phyloP scores from a whole-genome alignment of 2,329 filamentous ascomycete species.

The Exophiala sp. region DNA sequence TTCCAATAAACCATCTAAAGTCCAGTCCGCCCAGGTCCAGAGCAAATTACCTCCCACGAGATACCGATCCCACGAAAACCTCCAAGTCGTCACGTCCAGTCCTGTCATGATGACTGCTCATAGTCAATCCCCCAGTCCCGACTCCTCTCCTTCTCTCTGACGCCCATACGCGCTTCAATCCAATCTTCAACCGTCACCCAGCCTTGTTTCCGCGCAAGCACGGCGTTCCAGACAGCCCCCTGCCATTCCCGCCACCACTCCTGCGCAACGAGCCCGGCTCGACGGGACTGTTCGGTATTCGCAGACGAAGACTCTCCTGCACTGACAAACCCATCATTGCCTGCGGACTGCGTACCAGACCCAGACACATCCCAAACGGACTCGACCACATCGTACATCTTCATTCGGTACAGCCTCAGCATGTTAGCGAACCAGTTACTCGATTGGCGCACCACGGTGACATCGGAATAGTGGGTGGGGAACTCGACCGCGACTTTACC shows the following conservation, averaged over 20 bases:
- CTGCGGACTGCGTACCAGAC: conserved; percentile 2
- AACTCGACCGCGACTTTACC: conserved; percentile 28
- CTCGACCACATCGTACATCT: conserved; percentile 29
- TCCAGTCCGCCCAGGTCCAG: too few relatives aligned
- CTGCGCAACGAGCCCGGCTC: conserved; percentile 18
- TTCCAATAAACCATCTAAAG: too few relatives aligned
- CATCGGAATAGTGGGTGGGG: conserved; percentile 24
- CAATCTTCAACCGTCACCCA: conserved; percentile 24
- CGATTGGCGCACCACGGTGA: conserved; percentile 26
- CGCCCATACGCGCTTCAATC: conserved; percentile 22
- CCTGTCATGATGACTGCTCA: too few relatives aligned
- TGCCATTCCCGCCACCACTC: conserved; percentile 31
- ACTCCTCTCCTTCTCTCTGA: conserved; percentile 12
- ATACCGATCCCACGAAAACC: too few relatives aligned
- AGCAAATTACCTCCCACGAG: too few relatives aligned
- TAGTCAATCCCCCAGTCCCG: conserved; percentile 21
- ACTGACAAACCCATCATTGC: conserved; percentile 3
- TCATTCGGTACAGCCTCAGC: conserved; percentile 24
- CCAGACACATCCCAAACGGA: conserved; percentile 28
- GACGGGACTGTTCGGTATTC: neutral
- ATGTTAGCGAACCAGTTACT: conserved; percentile 28
- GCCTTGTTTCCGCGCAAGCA: conserved; percentile 12
- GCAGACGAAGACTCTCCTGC: neutral
- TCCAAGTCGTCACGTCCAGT: too few relatives aligned
- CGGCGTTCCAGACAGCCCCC: conserved; percentile 23